Base-by-base conservation (phyloP, 352 stramenopile species). In the Saprolegnia parasitica region DNA sequence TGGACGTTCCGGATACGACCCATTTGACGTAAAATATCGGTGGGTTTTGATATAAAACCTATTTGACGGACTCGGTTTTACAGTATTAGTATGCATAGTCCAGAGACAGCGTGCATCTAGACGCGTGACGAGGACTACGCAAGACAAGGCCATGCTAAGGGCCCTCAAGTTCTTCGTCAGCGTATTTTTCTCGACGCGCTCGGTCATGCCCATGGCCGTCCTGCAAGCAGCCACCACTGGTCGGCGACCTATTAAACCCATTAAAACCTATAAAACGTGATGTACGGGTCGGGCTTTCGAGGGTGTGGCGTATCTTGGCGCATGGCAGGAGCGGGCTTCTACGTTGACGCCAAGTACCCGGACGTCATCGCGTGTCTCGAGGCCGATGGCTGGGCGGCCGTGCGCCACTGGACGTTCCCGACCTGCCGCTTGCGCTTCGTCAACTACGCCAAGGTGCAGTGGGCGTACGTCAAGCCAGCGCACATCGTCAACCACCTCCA, bases 401-500 rank as follows among this genome's bases (percentile, higher is more conserved):
- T 86, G 35, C 74, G 78, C 35, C 81, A 89, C 67, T 65, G 79
- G 5, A 71, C 77, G 37, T 89, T 87, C 67, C 84, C 84, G 0
- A 79, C 76, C 58, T 84, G 78, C 47, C 72, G 77, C 21, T 75
- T 93, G 20, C 83, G 84, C 56, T 91, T 80, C 79, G 77, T 76
- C 65, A 91, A 91, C 76, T 93, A 93, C 79, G 56, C 71, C 32
- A 81, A 78, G 65, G 77, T 93, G 66, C 55, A 72, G 70, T 93
- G 84, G 84, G 9, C 40, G 5, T 73, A 75, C 37, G 77, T 89
- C 67, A 68, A 62, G 11, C 37, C 70, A 10, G 13, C 65, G 13
- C 82, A 89, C 71, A 72, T 79, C 55, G 74, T 92, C 58, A 93
- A 90, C 71, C 84, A 93, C 65, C 72, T 93, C 58, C 76, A 87